Base-by-base conservation (phyloP, 305 asterid species). In the Fraxinus velutina region DNA sequence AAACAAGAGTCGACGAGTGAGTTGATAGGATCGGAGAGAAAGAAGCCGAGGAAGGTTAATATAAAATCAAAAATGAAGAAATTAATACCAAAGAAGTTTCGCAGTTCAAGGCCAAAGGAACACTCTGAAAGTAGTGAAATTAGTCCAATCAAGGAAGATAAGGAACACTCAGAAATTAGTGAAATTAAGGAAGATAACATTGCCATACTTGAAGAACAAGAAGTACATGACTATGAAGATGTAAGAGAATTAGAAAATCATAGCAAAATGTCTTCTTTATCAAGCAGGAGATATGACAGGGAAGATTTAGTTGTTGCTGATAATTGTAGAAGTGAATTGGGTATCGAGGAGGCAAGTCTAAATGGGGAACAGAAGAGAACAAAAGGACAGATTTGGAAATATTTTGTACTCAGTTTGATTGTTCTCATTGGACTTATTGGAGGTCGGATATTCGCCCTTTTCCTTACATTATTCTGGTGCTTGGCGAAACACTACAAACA, bases 401-500 rank as follows among this genome's bases (percentile, higher is more conserved):
- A 80, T 83, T 71, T 90, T 73, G 60, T 86, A 9, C 90, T 89
- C 8, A 78, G 90, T 79, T 62, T 88, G 36, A 82, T 89, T n/a
- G 90, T 91, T 72, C 97, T 95, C 27, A 80, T 86, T 10, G 99
- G 99, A 24, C 93, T 95, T 12, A 84, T 88, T 22, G 93, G 88
- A 24, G 75, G 75, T 19, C 89, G 91, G 29, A 47, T 76, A 6
- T 86, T 84, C 30, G 98, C 98, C 0, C 83, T 95, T 78, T 36
- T 79, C 62, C 83, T 92, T 30, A 87, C 96, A 13, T 80, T 92
- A 55, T 73, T 83, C 7, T 95, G 93, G 86, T 89, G 86, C 79
- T 80, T 90, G 84, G 89, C 17, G 85, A 82, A 15, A 85, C 19
- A 44, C 60, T 86, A 27, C 73, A 74, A 52, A 84, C 83, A 79